Conservation (phyloP, 164 flowering plant genomes). For the Vitis rupestris region DNA sequence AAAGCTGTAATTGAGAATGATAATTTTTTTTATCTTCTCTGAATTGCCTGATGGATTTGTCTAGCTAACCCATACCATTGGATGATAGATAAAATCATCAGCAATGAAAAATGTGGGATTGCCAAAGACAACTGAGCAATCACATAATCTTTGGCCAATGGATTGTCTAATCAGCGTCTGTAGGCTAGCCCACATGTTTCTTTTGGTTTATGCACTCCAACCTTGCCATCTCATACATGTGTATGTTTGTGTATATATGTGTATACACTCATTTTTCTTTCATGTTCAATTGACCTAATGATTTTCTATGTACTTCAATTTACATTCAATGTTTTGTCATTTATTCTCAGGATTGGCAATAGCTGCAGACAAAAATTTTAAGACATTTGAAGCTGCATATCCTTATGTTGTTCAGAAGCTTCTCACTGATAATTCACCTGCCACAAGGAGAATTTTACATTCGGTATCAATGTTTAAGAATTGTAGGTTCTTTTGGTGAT, state of each 20-base stretch:
- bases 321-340: background rate
- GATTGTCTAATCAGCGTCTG: background rate
- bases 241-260: background rate
- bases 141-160: background rate
- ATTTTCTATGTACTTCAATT: background rate
- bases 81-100: no score
- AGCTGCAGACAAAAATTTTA: constrained; percentile 79
- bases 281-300: background rate
- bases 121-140: background rate
- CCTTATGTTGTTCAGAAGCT: constrained; percentile 90
- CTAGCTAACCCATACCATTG: no score
- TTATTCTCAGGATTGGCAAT: constrained; percentile 74
- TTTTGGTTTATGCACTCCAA: no score
- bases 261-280: background rate
- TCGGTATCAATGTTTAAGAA: constrained; percentile 49
- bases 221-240: no score
- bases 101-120: background rate
- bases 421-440: constrained; percentile 81
- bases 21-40: no score
- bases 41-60: no score
- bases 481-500: background rate
- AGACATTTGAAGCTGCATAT: constrained; percentile 94
- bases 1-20: no score
- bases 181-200: background rate
- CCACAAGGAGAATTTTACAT: constrained; percentile 69